Conservation (phyloP, 164 flowering plant genomes). For the Vitis cinerea region DNA sequence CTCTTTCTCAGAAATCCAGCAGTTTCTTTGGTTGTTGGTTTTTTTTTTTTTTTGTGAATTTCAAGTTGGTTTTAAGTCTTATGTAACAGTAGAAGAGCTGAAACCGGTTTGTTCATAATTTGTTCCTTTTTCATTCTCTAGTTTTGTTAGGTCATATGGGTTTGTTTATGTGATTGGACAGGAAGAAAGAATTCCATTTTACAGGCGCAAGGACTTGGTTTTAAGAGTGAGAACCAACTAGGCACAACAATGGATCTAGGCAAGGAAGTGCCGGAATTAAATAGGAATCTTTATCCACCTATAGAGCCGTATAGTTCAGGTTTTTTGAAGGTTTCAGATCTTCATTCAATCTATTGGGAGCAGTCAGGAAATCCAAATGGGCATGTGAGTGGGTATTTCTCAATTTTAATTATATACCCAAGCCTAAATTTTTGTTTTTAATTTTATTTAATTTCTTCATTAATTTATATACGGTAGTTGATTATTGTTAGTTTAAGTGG, state of each 20-base stretch:
- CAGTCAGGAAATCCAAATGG: conserved; percentile 95
- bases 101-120: too few species aligned
- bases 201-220: conserved; percentile 21
- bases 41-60: too few species aligned
- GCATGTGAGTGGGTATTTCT: conserved; percentile 54
- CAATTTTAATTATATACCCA: neutral
- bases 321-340: conserved; percentile 81
- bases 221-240: conserved; percentile 20
- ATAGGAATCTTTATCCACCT: conserved; percentile 49
- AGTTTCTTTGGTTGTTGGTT: too few species aligned
- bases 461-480: neutral
- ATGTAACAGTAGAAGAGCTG: too few species aligned
- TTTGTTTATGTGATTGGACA: conserved; percentile 22
- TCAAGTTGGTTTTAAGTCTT: too few species aligned
- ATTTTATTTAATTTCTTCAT: neutral
- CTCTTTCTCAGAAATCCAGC: too few species aligned
- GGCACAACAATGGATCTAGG: conserved; percentile 41
- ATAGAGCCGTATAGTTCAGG: conserved; percentile 81
- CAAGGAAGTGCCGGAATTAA: conserved; percentile 34
- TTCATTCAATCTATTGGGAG: conserved; percentile 88
- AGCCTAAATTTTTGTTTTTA: neutral
- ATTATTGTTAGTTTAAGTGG: neutral
- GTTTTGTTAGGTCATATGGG: neutral
- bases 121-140: conserved; percentile 4
- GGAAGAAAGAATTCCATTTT: conserved; percentile 31